Conservation (phyloP, 768 basidiomycete genomes). For the Boletus vinaceobasis region DNA sequence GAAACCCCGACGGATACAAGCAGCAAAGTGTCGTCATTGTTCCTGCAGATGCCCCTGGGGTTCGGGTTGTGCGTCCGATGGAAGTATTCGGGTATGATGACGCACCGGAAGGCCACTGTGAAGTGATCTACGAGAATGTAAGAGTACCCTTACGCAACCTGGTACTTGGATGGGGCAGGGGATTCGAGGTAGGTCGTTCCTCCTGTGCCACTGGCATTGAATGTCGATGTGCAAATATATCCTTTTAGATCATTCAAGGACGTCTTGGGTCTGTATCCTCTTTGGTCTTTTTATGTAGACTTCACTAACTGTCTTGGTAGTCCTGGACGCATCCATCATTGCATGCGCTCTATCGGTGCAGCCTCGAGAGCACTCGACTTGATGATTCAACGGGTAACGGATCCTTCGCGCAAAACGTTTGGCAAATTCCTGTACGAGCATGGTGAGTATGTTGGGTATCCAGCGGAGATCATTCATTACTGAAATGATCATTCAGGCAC, state of each 20-base stretch:
- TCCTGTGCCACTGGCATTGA: background rate
- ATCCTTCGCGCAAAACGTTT: slow-evolving; percentile 87
- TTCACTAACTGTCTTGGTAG: slow-evolving; percentile 35
- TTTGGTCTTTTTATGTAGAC: background rate
- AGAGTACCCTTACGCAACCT: slow-evolving; percentile 81
- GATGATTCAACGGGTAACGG: slow-evolving; percentile 90
- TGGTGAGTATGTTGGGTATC: slow-evolving; percentile 44
- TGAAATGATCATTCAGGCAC: slow-evolving; percentile 52
- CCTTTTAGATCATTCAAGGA: slow-evolving; percentile 82
- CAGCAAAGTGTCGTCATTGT: slow-evolving; percentile 96
- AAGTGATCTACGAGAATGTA: slow-evolving; percentile 92
- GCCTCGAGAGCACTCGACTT: slow-evolving; percentile 83
- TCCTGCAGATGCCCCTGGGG: slow-evolving; percentile 82
- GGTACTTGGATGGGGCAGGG: slow-evolving; percentile 89
- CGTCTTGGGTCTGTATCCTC: slow-evolving; percentile 69
- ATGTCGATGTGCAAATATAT: background rate
- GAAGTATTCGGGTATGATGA: slow-evolving; percentile 92
- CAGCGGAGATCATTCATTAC: background rate
- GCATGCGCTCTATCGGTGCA: slow-evolving; percentile 94
- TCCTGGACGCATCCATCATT: slow-evolving; percentile 94
- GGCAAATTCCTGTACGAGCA: slow-evolving; percentile 91
- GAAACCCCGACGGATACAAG: slow-evolving; percentile 67
- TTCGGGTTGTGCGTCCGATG: slow-evolving; percentile 91
- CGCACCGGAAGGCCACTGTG: slow-evolving; percentile 95
- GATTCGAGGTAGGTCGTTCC: slow-evolving; percentile 69